These are phyloP conservation scores for Saturnispora dispora DNA, from an alignment of 805 yeast species.

Conservation along the genomic window DNA sequence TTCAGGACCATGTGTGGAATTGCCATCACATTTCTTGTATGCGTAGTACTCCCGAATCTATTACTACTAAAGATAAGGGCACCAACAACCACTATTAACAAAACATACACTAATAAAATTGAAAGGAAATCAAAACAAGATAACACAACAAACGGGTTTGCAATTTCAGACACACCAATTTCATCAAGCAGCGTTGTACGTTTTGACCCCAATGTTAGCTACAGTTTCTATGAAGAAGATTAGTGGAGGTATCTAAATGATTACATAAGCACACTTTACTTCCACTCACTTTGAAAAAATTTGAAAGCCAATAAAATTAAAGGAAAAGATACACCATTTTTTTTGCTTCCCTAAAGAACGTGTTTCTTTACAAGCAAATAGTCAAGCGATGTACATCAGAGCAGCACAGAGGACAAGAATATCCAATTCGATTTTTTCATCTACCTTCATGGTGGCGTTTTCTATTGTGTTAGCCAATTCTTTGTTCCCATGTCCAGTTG, in stretches of 20 bases:
- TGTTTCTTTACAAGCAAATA: not conserved
- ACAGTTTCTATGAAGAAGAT: constrained; percentile 16
- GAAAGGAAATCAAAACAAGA: not conserved
- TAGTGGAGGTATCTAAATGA: not conserved
- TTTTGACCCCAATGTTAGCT: constrained; percentile 25
- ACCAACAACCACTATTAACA: constrained; percentile 16
- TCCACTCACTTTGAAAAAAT: not conserved
- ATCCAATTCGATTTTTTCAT: constrained; percentile 58
- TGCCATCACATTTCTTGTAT: constrained; percentile 8
- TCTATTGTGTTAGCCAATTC: constrained; percentile 32
- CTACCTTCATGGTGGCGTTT: constrained; percentile 68
- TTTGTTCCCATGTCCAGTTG: constrained; percentile 36
- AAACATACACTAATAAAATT: constrained; percentile 17
- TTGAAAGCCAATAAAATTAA: constrained; percentile 7
- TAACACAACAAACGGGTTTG: not conserved
- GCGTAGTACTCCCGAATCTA: constrained; percentile 23
- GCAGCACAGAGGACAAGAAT: constrained; percentile 48
- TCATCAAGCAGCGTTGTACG: constrained; percentile 14
- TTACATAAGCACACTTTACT: not conserved
- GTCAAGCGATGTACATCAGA: constrained; percentile 27
- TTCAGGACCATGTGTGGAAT: constrained; percentile 20
- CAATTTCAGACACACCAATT: not conserved
- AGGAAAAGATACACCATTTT: constrained; percentile 12
- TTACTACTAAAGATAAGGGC: constrained; percentile 22
- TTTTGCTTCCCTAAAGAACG: not conserved